phyloP scores from a whole-genome alignment of 345 rosid genomes.

The Aquilaria sinensis region DNA sequence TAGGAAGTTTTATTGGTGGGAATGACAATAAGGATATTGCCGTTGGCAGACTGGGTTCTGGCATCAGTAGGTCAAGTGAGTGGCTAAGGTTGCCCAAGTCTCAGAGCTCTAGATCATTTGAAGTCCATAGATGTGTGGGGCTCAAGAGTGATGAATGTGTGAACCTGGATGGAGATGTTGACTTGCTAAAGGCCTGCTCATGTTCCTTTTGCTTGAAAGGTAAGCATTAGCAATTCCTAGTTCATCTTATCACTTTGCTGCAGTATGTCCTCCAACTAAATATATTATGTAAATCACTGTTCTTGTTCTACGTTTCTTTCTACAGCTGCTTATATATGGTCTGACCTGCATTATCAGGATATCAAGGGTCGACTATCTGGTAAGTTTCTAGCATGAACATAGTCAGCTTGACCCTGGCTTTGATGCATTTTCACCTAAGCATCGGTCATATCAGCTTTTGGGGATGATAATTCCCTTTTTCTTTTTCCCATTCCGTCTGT shows the following conservation, averaged over 20 bases:
- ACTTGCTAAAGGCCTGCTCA: slow-evolving; percentile 54
- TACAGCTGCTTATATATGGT: slow-evolving; percentile 89
- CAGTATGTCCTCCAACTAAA: background rate
- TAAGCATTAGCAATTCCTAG: slow-evolving; percentile 13
- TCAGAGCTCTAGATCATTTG: slow-evolving; percentile 39
- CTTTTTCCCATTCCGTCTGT: background rate
- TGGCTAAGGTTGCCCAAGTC: slow-evolving; percentile 33
- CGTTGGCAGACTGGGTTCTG: slow-evolving; percentile 21
- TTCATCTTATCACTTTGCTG: background rate
- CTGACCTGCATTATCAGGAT: slow-evolving; percentile 91
- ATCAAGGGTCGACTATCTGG: slow-evolving; percentile 73
- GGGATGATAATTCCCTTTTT: background rate
- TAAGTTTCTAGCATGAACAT: slow-evolving; percentile 16
- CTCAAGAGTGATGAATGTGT: slow-evolving; percentile 28
- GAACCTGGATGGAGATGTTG: slow-evolving; percentile 31
- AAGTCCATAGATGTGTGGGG: slow-evolving; percentile 41
- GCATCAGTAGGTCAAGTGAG: slow-evolving; percentile 28
- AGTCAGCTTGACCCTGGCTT: slow-evolving; percentile 8
- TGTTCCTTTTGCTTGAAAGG: slow-evolving; percentile 91
- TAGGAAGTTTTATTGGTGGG: slow-evolving; percentile 13
- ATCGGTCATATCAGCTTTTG: background rate
- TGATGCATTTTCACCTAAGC: background rate
- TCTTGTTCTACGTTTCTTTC: slow-evolving; percentile 16
- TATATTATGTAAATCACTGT: background rate
- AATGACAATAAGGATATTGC: slow-evolving; percentile 24